Percentiles rank a stretch among this genome's conserved stretches.
These are phyloP conservation scores for Pouteria campechiana DNA, from an alignment of 179 eudicot species.

Conservation along the genomic window DNA sequence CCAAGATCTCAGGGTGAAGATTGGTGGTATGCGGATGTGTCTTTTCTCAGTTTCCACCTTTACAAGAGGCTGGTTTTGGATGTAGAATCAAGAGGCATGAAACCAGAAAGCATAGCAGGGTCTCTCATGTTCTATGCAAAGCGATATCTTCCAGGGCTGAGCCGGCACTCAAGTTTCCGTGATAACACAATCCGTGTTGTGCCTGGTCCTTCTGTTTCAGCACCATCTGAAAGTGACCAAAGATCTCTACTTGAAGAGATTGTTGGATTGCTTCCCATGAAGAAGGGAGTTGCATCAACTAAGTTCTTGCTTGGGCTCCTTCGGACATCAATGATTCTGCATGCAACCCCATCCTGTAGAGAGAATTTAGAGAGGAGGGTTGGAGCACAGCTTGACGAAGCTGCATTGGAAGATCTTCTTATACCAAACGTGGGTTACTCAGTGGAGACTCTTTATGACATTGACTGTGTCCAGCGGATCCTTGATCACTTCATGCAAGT, in stretches of 20 bases:
- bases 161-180: conserved; percentile 13
- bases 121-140: conserved; percentile 35
- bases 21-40: conserved; percentile 58
- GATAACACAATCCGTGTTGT: conserved; percentile 6
- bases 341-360: conserved; percentile 34
- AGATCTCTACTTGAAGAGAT: conserved; percentile 44
- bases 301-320: conserved; percentile 44
- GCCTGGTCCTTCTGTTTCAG: conserved; percentile 7
- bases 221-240: conserved; percentile 31
- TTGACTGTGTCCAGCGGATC: conserved; percentile 75
- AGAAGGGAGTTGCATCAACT: conserved; percentile 43
- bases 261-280: conserved; percentile 31
- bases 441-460: conserved; percentile 58
- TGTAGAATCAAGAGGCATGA: conserved; percentile 28
- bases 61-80: conserved; percentile 32
- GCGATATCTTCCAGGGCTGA: conserved; percentile 24
- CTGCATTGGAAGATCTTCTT: conserved; percentile 51
- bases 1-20: conserved; percentile 16
- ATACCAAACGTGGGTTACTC: conserved; percentile 53
- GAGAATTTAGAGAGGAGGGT: conserved; percentile 56
- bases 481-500: conserved; percentile 50
- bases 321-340: conserved; percentile 44
- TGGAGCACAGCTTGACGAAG: conserved; percentile 61
- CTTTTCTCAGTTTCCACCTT: conserved; percentile 25
- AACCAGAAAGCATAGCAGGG: conserved; percentile 24